Evolutionary conservation across 176 grass and related monocot species (phyloP).

Genomic region (Rhynchospora breviuscula): DNA sequence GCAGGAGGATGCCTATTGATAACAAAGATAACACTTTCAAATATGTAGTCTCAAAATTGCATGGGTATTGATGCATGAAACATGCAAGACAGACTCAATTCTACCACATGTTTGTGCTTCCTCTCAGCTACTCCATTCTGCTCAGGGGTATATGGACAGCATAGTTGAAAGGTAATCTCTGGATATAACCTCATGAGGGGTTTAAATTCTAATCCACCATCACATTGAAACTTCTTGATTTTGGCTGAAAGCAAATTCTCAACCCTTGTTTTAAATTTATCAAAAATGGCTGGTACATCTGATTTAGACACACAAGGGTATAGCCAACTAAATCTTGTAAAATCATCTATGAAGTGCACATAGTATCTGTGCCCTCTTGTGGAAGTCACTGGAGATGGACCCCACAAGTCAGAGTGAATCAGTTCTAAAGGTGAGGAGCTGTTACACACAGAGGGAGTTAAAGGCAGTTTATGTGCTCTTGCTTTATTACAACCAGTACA

Average conservation of each 20-base stretch:
- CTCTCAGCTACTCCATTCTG: too few relatives aligned
- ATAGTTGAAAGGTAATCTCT: neutral
- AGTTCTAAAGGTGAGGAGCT: too few relatives aligned
- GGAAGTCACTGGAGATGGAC: too few relatives aligned
- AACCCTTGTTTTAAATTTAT: neutral
- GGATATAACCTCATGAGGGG: neutral
- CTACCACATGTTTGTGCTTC: too few relatives aligned
- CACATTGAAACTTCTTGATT: neutral
- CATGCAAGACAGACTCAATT: too few relatives aligned
- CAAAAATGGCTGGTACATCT: neutral
- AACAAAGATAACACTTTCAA: too few relatives aligned
- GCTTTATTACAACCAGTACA: neutral
- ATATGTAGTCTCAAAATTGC: too few relatives aligned
- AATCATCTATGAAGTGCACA: slow-evolving; percentile 20
- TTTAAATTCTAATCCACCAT: neutral
- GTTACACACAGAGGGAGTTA: neutral
- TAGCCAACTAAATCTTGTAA: neutral
- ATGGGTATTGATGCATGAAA: too few relatives aligned
- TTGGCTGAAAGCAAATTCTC: neutral
- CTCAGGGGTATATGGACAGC: too few relatives aligned
- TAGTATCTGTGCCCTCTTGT: neutral
- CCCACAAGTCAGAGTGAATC: too few relatives aligned
- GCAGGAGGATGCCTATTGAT: too few relatives aligned
- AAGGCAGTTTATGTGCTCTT: neutral
- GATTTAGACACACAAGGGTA: neutral